Evolutionary conservation across 805 yeast species (phyloP).

Genomic region (Starmerella bombicola): DNA sequence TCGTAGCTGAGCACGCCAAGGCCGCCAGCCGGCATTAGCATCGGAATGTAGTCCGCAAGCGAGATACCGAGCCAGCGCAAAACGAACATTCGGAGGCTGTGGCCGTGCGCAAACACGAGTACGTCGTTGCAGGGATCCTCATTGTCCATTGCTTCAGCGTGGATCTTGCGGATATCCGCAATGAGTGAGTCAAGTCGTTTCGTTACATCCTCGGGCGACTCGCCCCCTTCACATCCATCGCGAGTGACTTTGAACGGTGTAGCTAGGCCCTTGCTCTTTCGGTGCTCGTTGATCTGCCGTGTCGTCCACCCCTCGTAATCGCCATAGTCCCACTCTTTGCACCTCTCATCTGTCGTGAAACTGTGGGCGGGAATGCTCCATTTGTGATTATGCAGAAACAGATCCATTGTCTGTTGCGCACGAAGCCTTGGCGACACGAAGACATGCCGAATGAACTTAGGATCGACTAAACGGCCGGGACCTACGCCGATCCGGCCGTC

Average conservation of each 20-base stretch:
- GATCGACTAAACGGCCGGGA: constrained; percentile 45
- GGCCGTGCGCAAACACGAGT: constrained; percentile 85
- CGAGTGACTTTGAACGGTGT: constrained; percentile 59
- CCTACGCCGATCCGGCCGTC: constrained; percentile 66
- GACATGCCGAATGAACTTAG: constrained; percentile 47
- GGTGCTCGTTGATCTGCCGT: constrained; percentile 39
- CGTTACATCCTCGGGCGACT: constrained; percentile 51
- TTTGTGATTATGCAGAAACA: constrained; percentile 43
- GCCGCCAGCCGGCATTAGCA: constrained; percentile 88
- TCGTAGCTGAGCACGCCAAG: constrained; percentile 85
- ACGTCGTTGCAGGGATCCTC: constrained; percentile 51
- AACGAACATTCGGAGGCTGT: constrained; percentile 76
- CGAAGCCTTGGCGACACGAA: constrained; percentile 72
- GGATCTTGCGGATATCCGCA: constrained; percentile 44
- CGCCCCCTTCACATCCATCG: constrained; percentile 91
- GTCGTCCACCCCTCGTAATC: constrained; percentile 82
- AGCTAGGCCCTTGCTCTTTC: constrained; percentile 23
- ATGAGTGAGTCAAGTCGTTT: constrained; percentile 62
- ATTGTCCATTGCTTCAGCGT: constrained; percentile 25
- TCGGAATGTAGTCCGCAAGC: constrained; percentile 57
- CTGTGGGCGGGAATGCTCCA: constrained; percentile 23
- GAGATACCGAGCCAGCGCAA: constrained; percentile 68
- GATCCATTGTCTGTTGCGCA: constrained; percentile 61
- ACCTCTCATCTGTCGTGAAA: constrained; percentile 37
- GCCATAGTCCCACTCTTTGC: constrained; percentile 94